Percentiles rank a stretch among this genome's conserved stretches.
These are phyloP conservation scores for Neofusicoccum kwambonambiense DNA, from an alignment of 2,329 filamentous ascomycete genomes.

Conservation along the genomic window DNA sequence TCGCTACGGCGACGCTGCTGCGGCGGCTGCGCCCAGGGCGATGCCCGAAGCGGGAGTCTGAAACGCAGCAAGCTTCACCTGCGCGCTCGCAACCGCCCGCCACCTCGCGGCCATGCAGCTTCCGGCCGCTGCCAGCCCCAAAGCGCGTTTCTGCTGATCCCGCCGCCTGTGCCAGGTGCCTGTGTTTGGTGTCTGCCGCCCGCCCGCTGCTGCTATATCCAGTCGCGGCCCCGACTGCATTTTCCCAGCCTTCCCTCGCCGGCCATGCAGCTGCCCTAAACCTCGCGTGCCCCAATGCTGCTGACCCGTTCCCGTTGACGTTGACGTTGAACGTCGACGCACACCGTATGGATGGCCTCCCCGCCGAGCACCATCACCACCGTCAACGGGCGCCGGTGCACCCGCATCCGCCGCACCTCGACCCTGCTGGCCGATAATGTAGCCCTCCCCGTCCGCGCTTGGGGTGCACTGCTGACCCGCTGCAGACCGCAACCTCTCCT, in stretches of 20 bases:
- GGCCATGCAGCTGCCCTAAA: slow-evolving; percentile 5
- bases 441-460: slow-evolving; percentile 17
- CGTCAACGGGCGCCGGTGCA: slow-evolving; percentile 40
- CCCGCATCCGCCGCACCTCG: slow-evolving; percentile 30
- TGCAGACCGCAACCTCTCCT: slow-evolving; percentile 24
- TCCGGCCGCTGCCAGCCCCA: neutral
- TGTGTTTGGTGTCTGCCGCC: neutral
- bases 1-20: slow-evolving; percentile 2
- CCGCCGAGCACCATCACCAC: slow-evolving; percentile 37
- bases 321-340: slow-evolving; percentile 15
- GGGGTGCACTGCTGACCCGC: neutral
- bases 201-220: neutral
- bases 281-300: slow-evolving; percentile 24
- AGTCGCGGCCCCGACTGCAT: neutral
- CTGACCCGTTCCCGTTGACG: slow-evolving; percentile 28
- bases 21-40: slow-evolving; percentile 5
- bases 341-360: slow-evolving; percentile 37
- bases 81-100: slow-evolving; percentile 6
- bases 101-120: slow-evolving; percentile 1
- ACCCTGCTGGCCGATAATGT: slow-evolving; percentile 23
- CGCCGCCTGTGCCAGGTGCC: neutral
- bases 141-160: slow-evolving; percentile 10
- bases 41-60: slow-evolving; percentile 9
- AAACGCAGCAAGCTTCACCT: slow-evolving; percentile 15
- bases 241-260: slow-evolving; percentile 2